These are phyloP conservation scores for Trypanosoma boissoni DNA, from an alignment of 208 protist species.

Conservation along the genomic window DNA sequence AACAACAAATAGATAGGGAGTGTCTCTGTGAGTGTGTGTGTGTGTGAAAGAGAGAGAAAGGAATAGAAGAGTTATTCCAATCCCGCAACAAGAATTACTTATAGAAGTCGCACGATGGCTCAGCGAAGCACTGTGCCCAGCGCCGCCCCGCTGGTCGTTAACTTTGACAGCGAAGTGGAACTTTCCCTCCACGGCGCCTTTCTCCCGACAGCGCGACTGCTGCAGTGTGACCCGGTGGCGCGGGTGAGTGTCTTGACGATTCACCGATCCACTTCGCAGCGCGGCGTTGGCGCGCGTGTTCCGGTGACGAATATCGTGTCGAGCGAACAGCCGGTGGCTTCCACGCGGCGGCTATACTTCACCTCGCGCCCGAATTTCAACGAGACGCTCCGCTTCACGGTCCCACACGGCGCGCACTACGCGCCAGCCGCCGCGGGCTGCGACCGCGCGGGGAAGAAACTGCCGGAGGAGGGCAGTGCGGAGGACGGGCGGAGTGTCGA, in stretches of 20 bases:
- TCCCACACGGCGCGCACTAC: slow-evolving; percentile 1
- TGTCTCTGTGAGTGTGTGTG: no score
- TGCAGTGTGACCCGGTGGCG: slow-evolving; percentile 74
- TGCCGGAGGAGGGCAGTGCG: neutral
- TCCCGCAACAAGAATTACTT: no score
- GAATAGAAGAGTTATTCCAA: no score
- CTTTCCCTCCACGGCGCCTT: slow-evolving; percentile 74
- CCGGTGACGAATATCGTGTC: slow-evolving; percentile 8
- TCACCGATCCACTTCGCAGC: slow-evolving; percentile 29
- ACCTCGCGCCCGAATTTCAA: slow-evolving; percentile 24
- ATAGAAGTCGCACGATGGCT: slow-evolving; percentile 16
- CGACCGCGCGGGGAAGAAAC: no score
- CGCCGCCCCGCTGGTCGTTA: slow-evolving; percentile 38
- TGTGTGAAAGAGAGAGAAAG: no score
- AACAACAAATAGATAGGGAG: no score
- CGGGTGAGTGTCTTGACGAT: slow-evolving; percentile 65
- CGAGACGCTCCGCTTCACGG: slow-evolving; percentile 18
- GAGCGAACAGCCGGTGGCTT: slow-evolving; percentile 10
- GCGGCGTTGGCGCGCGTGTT: neutral
- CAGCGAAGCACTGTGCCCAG: neutral
- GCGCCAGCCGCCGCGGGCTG: no score
- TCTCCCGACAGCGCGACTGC: slow-evolving; percentile 60
- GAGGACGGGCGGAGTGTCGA: slow-evolving; percentile 22
- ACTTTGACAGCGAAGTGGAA: slow-evolving; percentile 66
- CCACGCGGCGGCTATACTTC: slow-evolving; percentile 19